phyloP scores from a whole-genome alignment of 1,139 yeast species.

The Saccharomycopsis hybrid region DNA sequence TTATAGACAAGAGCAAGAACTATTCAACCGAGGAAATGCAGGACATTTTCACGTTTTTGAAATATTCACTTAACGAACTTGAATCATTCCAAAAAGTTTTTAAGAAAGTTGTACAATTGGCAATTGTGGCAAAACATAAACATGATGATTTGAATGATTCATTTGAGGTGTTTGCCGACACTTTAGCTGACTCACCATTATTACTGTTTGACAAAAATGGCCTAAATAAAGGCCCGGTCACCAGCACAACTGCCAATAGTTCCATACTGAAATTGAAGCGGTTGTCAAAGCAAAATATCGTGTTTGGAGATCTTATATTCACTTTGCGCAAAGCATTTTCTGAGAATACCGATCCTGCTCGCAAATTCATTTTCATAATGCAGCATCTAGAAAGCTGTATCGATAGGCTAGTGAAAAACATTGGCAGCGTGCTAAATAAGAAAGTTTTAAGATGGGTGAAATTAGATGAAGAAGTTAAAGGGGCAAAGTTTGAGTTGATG shows the following conservation, averaged over 20 bases:
- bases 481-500: conserved; percentile 23
- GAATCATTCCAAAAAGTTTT: conserved; percentile 30
- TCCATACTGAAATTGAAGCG: no score
- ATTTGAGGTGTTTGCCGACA: conserved; percentile 23
- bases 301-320: no score
- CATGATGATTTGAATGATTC: conserved; percentile 34
- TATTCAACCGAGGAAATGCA: conserved; percentile 33
- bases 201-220: neutral
- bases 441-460: conserved; percentile 48
- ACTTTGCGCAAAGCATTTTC: no score
- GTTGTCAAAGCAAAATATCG: neutral
- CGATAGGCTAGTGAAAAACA: conserved; percentile 35
- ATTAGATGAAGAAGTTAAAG: conserved; percentile 31
- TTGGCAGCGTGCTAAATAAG: conserved; percentile 34
- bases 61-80: conserved; percentile 47
- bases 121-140: conserved; percentile 40
- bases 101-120: conserved; percentile 37
- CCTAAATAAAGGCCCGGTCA: no score
- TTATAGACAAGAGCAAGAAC: conserved; percentile 20
- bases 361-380: conserved; percentile 8
- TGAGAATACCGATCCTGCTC: neutral
- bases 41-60: conserved; percentile 52
- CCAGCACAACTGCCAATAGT: neutral
- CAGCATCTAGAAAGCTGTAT: conserved; percentile 15
- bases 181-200: conserved; percentile 25